Base-by-base conservation (phyloP, 108 stramenopile species). In the Cylindrotheca closterium region DNA sequence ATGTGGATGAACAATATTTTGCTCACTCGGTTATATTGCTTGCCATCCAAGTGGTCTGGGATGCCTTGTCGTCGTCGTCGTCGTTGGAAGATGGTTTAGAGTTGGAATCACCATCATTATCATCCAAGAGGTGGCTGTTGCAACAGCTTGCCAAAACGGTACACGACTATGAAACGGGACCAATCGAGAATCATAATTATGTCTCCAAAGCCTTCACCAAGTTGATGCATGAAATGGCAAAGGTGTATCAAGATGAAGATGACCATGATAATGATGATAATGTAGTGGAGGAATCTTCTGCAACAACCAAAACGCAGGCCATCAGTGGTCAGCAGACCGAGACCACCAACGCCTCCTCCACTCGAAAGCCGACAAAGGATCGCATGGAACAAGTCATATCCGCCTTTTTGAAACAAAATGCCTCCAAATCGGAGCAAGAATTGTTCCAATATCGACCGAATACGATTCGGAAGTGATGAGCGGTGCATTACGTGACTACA, bases 1-100 rank as follows among this genome's bases (percentile, higher is more conserved):
- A 61, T 61, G 60, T 61, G 25, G 60, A 61, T 28, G 60, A 61
- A 29, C 60, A 61, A 61, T 61, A 37, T 23, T 61, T 61, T 28
- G 46, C 60, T 4, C 60, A 61, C 48, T 61, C 60, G 17, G 23
- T 47, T 8, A 34, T 61, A 10, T 19, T 61, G 47, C 48, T 34
- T 49, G 24, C 42, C 24, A 29, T 61, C 10, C 60, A 61, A 61
- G 47, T 37, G 23, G 46, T 49, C 1, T 61, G 60, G 60, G 60
- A 61, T 61, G 22, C 23, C 27, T 3, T 49, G 5, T 27, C 47
- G 15, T 17, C 26, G 3, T 23, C 37, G 10, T n/a, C n/a, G n/a
- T n/a, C n/a, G n/a, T n/a, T n/a, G n/a, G n/a, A n/a, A n/a, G n/a
- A n/a, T n/a, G n/a, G n/a, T n/a, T n/a, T n/a, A n/a, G n/a, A n/a